Evolutionary conservation across 202 grass and related monocot species (phyloP).

Genomic region (Hordeum pubiflorum): DNA sequence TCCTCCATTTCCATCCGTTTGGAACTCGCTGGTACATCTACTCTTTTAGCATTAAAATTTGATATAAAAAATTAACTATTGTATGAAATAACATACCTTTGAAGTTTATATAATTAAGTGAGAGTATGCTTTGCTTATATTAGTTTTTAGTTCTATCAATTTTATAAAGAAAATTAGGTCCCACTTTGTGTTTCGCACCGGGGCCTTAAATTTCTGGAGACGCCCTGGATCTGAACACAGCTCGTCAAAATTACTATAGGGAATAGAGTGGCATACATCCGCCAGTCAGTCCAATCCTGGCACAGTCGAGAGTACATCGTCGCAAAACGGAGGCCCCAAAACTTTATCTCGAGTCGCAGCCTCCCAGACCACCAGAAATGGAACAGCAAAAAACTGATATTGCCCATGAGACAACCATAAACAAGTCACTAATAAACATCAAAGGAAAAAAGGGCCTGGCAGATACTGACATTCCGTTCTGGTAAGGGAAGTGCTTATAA

Average conservation of each 20-base stretch:
- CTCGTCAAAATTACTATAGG: too few species aligned
- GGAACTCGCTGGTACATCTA: too few species aligned
- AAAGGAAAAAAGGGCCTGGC: background rate
- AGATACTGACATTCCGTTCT: background rate
- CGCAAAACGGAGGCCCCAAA: background rate
- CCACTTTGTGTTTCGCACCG: too few species aligned
- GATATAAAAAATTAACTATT: too few species aligned
- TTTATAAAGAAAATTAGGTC: too few species aligned
- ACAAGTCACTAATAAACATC: background rate
- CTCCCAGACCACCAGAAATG: background rate
- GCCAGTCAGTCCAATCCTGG: background rate
- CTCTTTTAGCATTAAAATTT: too few species aligned
- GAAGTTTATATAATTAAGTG: too few species aligned
- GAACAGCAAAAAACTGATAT: background rate
- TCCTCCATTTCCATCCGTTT: background rate
- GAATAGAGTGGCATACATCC: background rate
- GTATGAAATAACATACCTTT: too few species aligned
- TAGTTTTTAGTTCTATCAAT: too few species aligned
- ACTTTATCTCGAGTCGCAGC: background rate
- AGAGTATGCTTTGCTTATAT: too few species aligned
- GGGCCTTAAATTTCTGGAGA: too few species aligned
- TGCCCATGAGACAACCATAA: background rate
- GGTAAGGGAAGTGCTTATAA: background rate
- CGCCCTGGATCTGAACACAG: too few species aligned
- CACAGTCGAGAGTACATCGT: background rate